Conservation (phyloP, 257 asterid species). For the Nicotiana undulata region DNA sequence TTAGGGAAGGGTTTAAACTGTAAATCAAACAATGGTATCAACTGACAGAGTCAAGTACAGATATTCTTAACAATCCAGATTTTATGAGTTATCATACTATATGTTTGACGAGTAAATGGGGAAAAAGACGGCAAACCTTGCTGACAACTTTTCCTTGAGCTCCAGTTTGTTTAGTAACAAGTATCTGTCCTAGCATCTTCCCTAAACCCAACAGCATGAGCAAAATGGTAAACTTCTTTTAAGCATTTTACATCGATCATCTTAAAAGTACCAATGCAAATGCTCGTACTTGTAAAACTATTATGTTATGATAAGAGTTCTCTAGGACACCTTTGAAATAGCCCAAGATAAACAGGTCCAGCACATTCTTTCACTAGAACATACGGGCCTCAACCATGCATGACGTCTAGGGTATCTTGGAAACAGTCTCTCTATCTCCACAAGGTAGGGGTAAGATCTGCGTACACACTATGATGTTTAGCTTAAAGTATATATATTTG, state of each 20-base stretch:
- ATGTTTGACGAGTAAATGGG: background rate
- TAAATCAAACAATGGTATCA: background rate
- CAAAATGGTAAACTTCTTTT: background rate
- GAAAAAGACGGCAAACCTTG: slow-evolving; percentile 48
- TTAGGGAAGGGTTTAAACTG: background rate
- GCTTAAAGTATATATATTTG: too few relatives aligned
- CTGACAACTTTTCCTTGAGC: slow-evolving; percentile 92
- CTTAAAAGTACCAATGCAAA: background rate
- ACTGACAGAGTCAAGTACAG: background rate
- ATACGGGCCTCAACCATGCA: background rate
- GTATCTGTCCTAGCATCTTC: slow-evolving; percentile 86
- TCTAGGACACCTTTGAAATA: background rate
- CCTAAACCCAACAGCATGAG: slow-evolving; percentile 30
- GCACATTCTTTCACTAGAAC: background rate
- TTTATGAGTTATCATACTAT: background rate
- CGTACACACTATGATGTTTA: too few relatives aligned
- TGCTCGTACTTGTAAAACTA: background rate
- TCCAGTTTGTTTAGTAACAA: slow-evolving; percentile 93
- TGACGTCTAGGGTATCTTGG: background rate
- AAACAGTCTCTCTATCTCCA: too few relatives aligned
- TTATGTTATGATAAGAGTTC: background rate
- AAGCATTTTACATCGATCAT: background rate
- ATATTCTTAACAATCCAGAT: background rate
- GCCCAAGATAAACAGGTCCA: background rate
- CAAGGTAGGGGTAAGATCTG: too few relatives aligned